Conservation (phyloP, 1,284 basidiomycete species). For the Malassezia sympodialis region DNA sequence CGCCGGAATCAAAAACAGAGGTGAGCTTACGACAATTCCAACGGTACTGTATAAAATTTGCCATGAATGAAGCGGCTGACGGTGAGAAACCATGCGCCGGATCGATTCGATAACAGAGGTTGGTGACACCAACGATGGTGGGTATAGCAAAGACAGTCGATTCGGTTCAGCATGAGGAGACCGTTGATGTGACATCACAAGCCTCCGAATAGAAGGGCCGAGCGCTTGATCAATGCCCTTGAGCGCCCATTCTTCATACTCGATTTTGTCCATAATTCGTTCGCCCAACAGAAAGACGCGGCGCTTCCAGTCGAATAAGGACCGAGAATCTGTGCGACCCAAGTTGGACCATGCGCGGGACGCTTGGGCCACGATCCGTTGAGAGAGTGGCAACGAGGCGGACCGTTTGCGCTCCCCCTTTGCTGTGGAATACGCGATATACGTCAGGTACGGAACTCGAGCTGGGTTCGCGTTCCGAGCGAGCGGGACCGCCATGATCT, state of each 20-base stretch:
- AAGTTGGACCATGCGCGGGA: conserved; percentile 35
- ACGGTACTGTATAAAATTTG: conserved; percentile 30
- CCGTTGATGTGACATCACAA: neutral
- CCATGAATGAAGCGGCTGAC: conserved; percentile 35
- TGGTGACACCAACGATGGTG: conserved; percentile 23
- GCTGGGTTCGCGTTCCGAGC: conserved; percentile 7
- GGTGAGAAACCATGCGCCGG: conserved; percentile 21
- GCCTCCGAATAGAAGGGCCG: conserved; percentile 23
- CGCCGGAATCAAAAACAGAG: conserved; percentile 41
- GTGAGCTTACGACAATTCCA: conserved; percentile 40
- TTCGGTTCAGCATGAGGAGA: neutral
- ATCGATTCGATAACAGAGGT: conserved; percentile 25
- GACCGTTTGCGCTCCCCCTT: neutral
- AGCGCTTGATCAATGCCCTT: conserved; percentile 41
- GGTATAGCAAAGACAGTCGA: conserved; percentile 29
- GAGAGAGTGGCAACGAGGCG: neutral
- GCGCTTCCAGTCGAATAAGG: conserved; percentile 38
- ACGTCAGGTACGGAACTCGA: neutral
- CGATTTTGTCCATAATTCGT: conserved; percentile 43
- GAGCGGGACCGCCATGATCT: conserved; percentile 15
- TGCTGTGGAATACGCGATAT: neutral
- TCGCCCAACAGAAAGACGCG: conserved; percentile 37
- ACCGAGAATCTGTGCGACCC: conserved; percentile 30
- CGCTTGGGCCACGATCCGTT: conserved; percentile 6
- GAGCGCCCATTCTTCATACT: conserved; percentile 46